Evolutionary conservation across 2,329 filamentous ascomycete species (phyloP).

Genomic region (Hypocrella siamensis): DNA sequence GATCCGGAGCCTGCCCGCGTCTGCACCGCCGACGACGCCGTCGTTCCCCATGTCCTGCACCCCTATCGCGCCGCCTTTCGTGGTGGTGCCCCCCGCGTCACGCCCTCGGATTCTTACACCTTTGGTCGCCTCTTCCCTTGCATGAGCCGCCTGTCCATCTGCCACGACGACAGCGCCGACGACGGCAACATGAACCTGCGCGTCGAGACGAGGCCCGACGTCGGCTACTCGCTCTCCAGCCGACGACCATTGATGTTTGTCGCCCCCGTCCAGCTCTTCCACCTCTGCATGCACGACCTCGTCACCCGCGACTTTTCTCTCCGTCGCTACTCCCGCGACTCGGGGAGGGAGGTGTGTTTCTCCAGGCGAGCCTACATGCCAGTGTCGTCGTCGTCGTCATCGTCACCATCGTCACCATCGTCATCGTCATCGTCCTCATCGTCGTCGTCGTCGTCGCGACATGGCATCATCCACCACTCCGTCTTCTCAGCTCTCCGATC

Average conservation of each 20-base stretch:
- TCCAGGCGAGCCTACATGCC: slow-evolving; percentile 51
- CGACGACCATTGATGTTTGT: too few species aligned
- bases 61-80: slow-evolving; percentile 1
- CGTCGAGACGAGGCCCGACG: slow-evolving; percentile 47
- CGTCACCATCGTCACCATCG: too few species aligned
- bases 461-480: slow-evolving; percentile 4
- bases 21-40: neutral
- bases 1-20: neutral
- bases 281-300: slow-evolving; percentile 88
- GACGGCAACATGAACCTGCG: slow-evolving; percentile 97
- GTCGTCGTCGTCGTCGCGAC: slow-evolving; percentile 7
- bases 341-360: slow-evolving; percentile 83
- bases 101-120: slow-evolving; percentile 60
- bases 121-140: slow-evolving; percentile 83
- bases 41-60: slow-evolving; percentile 2
- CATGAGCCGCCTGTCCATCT: slow-evolving; percentile 61
- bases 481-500: slow-evolving; percentile 34
- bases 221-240: slow-evolving; percentile 12
- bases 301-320: slow-evolving; percentile 77
- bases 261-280: slow-evolving; percentile 69
- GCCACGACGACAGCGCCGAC: slow-evolving; percentile 76
- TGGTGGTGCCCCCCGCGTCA: slow-evolving; percentile 1
- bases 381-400: too few species aligned
- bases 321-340: slow-evolving; percentile 81
- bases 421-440: too few species aligned